Percentiles rank a stretch among this genome's conserved stretches.
phyloP scores from a whole-genome alignment of 2,329 filamentous ascomycete genomes.

The Fusarium succisae region DNA sequence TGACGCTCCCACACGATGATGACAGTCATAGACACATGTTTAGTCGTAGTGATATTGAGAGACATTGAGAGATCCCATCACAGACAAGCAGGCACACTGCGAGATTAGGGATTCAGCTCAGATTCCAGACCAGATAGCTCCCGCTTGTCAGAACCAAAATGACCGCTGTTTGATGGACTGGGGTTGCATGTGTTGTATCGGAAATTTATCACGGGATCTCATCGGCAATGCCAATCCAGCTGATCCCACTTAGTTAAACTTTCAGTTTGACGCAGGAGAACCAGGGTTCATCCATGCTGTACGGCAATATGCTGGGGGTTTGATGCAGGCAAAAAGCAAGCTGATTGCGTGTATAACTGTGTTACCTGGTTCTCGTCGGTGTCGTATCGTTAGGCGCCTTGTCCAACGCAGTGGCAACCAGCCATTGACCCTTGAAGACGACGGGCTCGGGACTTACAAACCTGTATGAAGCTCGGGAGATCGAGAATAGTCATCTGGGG shows the following conservation, averaged over 20 bases:
- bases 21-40: neutral
- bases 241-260: conserved; percentile 22
- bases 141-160: neutral
- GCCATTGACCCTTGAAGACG: neutral
- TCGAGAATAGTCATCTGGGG: neutral
- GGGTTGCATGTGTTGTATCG: conserved; percentile 25
- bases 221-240: conserved; percentile 1
- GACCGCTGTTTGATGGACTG: conserved; percentile 15
- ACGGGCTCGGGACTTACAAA: neutral
- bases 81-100: neutral
- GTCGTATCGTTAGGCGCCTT: neutral
- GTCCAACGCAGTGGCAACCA: conserved; percentile 15
- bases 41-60: neutral
- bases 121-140: conserved; percentile 3
- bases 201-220: conserved; percentile 12
- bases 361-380: neutral
- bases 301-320: neutral
- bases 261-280: neutral
- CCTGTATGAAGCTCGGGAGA: neutral
- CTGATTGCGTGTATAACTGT: neutral
- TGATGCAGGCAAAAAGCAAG: neutral
- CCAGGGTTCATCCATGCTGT: conserved; percentile 15
- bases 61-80: neutral
- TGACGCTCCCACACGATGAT: conserved; percentile 2
- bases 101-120: neutral